Evolutionary conservation across 768 basidiomycete species (phyloP), one percentile per base, ranked within the genome.

Genomic region (Tubosaeta sp.): DNA sequence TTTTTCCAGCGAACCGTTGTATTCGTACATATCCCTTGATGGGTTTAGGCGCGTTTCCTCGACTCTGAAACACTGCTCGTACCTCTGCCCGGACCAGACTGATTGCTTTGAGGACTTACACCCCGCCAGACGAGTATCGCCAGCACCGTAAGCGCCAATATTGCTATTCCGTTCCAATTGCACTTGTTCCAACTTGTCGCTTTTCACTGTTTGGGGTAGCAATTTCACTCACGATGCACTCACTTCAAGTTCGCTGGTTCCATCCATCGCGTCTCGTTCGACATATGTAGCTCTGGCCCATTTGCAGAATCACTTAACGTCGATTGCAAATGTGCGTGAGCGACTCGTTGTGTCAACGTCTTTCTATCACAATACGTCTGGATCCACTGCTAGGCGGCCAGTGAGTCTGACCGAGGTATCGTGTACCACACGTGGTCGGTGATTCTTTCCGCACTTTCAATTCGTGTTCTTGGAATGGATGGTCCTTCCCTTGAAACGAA

Each of bases 221-320:
- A 12, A 51, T 38, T 52, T 38, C 27, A 19, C 43, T 39, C 29
- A 27, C 41, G 39, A 19, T 17, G 19, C 29, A 7, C 27, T 29
- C 29, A 9, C 29, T 29, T 29, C 22, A 22, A 22, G 22, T 22
- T 22, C 9, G 1, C 29, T 5, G 4, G 9, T 29, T 4, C 29
- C 29, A 9, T 29, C 29, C 29, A 29, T 4, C 29, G 22, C 29
- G 9, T 29, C 29, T 9, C 29, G 6, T 29, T 29, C 9, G 1
- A 29, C 29, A 29, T 29, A 29, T 29, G 14, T 50, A 91, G 89
- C 82, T 94, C 91, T 29, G 93, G 93, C 5, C 78, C 95, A 4
- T 81, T 91, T 62, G 84, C 86, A 0, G 90, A 93, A 69, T 87
- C 87, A 29, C 90, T 94, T 67, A 91, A 91, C 4, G 90, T 95